Evolutionary conservation across 1,139 yeast species (phyloP).

Genomic region (Zygosaccharomyces pseudobailii): DNA sequence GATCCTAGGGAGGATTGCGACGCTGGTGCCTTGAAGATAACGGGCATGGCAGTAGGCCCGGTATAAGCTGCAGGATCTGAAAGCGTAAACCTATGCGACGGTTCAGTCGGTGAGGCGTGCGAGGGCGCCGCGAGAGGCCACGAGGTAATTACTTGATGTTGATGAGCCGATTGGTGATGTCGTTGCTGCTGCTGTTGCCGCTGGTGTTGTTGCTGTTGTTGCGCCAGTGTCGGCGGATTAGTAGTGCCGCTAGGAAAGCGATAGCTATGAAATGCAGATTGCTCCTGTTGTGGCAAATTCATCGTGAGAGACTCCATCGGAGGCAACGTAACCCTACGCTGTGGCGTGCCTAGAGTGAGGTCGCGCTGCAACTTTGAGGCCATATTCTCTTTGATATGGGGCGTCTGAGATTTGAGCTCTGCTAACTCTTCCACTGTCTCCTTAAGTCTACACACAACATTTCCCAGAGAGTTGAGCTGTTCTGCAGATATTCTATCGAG

Average conservation of each 20-base stretch:
- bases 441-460: constrained; percentile 4
- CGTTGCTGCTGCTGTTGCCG: constrained; percentile 1
- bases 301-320: constrained; percentile 12
- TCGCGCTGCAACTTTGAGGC: constrained; percentile 7
- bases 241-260: constrained; percentile 6
- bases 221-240: background rate
- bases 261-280: constrained; percentile 2
- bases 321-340: constrained; percentile 9
- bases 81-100: constrained; percentile 7
- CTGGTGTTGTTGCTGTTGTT: constrained; percentile 2
- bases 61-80: constrained; percentile 9
- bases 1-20: background rate
- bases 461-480: constrained; percentile 8
- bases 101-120: background rate
- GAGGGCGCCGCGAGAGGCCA: constrained; percentile 2
- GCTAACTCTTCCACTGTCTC: constrained; percentile 8
- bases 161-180: background rate
- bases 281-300: constrained; percentile 7
- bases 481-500: constrained; percentile 10
- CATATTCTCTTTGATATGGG: constrained; percentile 7
- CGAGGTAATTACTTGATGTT: constrained; percentile 4
- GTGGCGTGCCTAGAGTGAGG: background rate
- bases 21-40: constrained; percentile 7
- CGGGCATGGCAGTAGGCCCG: constrained; percentile 4
- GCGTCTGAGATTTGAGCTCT: constrained; percentile 9